Conservation (phyloP, 495 filamentous ascomycete genomes). For the Xylaria nigripes region DNA sequence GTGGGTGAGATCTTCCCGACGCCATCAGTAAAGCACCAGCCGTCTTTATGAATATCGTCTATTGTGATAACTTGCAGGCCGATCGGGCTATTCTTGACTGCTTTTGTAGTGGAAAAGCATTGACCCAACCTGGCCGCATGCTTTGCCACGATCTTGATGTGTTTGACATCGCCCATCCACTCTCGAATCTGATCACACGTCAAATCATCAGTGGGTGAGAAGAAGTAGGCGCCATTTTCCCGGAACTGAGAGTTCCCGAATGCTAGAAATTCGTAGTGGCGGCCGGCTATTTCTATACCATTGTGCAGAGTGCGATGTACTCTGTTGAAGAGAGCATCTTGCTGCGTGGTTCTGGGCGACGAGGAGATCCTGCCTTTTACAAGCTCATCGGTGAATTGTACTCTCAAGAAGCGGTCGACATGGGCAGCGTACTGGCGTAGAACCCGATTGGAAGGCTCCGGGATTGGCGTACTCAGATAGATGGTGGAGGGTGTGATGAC, state of each 20-base stretch:
- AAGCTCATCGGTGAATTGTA: conserved; percentile 82
- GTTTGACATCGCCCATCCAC: conserved; percentile 82
- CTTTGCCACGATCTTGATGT: conserved; percentile 74
- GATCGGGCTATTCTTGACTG: conserved; percentile 31
- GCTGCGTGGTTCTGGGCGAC: conserved; percentile 38
- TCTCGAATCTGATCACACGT: conserved; percentile 67
- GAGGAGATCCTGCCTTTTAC: conserved; percentile 39
- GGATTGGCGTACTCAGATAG: conserved; percentile 62
- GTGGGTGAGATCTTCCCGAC: conserved; percentile 84
- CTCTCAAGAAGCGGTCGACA: conserved; percentile 78
- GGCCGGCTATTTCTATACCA: conserved; percentile 73
- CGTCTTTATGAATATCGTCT: conserved; percentile 57
- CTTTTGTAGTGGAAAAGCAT: conserved; percentile 87
- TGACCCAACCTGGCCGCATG: conserved; percentile 83
- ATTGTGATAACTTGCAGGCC: conserved; percentile 36
- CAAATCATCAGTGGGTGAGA: conserved; percentile 55
- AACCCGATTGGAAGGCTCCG: conserved; percentile 85
- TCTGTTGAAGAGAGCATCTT: conserved; percentile 67
- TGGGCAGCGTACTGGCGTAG: conserved; percentile 60
- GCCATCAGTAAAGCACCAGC: conserved; percentile 77
- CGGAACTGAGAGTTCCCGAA: conserved; percentile 94
- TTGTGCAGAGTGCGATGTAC: conserved; percentile 62
- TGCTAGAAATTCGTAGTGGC: conserved; percentile 83
- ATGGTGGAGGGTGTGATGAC: conserved; percentile 77
- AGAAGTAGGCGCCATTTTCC: conserved; percentile 86